These are phyloP conservation scores for Fusarium neocosmosporiellum DNA, from an alignment of 2,329 filamentous ascomycete species.

Conservation along the genomic window DNA sequence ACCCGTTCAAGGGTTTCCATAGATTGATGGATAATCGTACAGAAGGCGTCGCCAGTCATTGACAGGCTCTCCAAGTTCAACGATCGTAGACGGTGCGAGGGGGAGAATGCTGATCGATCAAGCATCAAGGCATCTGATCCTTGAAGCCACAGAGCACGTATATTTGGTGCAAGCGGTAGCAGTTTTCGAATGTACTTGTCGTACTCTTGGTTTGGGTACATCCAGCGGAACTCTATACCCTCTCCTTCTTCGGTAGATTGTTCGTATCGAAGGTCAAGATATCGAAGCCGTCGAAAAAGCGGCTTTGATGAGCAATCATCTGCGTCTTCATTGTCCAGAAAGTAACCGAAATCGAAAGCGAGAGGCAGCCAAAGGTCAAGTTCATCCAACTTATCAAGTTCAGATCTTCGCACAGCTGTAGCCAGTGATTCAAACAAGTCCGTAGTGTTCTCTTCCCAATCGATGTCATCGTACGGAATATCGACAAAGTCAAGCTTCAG, in stretches of 20 bases:
- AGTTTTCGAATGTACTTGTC: neutral
- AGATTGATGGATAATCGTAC: neutral
- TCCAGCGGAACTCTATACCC: neutral
- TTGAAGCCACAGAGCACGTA: neutral
- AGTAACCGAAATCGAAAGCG: neutral
- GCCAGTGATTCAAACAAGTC: neutral
- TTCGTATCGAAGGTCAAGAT: neutral
- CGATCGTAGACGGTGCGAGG: neutral
- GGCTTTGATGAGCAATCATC: neutral
- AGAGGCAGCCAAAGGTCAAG: neutral
- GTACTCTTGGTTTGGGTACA: neutral
- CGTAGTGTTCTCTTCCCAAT: too few species aligned
- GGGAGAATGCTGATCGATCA: neutral
- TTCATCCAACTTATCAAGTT: neutral
- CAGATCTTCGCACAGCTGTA: neutral
- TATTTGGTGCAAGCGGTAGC: neutral
- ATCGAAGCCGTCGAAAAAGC: neutral
- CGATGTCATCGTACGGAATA: neutral
- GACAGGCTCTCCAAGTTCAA: neutral
- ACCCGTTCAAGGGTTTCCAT: neutral
- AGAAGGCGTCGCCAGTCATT: neutral
- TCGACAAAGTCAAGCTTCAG: neutral
- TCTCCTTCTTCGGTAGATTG: neutral
- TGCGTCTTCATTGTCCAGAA: neutral
- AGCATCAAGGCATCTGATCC: neutral